A percentile compares a stretch with the other conserved stretches of the same genome.
Conservation (phyloP, 306 rosid species). For the Sicyos baderoa region DNA sequence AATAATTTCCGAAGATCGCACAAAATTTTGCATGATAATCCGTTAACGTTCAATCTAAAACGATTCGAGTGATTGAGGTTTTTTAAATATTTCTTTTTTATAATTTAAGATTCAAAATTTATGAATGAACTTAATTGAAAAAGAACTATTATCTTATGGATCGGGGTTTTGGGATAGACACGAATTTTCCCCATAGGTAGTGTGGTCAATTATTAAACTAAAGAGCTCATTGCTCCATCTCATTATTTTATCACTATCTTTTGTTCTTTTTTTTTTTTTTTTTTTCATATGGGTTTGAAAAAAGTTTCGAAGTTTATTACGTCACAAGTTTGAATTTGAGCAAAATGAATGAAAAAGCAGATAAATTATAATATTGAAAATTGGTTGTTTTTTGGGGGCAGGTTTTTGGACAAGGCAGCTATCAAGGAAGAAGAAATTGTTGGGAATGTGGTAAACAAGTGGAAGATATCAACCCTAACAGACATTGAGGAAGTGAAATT, state of each 20-base stretch:
- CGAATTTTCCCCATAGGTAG: too few relatives aligned
- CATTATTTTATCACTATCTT: background rate
- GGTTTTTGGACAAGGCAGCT: slow-evolving; percentile 82
- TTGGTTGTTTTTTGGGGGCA: slow-evolving; percentile 21
- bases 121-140: too few relatives aligned
- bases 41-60: background rate
- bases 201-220: too few relatives aligned
- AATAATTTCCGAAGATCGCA: too few relatives aligned
- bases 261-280: background rate
- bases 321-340: background rate
- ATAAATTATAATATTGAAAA: background rate
- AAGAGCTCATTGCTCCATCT: background rate
- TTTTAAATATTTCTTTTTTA: too few relatives aligned
- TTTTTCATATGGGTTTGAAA: background rate
- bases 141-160: too few relatives aligned
- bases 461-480: slow-evolving; percentile 58
- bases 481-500: slow-evolving; percentile 79
- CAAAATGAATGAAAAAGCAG: background rate
- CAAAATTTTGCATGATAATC: too few relatives aligned
- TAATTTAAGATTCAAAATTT: too few relatives aligned
- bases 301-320: background rate
- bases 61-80: background rate
- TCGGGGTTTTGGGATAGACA: too few relatives aligned
- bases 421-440: slow-evolving; percentile 25
- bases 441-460: slow-evolving; percentile 28